Percentiles rank a stretch among this genome's conserved stretches.
These are phyloP conservation scores for Ambrosiella xylebori DNA, from an alignment of 2,329 filamentous ascomycete genomes.

Conservation along the genomic window DNA sequence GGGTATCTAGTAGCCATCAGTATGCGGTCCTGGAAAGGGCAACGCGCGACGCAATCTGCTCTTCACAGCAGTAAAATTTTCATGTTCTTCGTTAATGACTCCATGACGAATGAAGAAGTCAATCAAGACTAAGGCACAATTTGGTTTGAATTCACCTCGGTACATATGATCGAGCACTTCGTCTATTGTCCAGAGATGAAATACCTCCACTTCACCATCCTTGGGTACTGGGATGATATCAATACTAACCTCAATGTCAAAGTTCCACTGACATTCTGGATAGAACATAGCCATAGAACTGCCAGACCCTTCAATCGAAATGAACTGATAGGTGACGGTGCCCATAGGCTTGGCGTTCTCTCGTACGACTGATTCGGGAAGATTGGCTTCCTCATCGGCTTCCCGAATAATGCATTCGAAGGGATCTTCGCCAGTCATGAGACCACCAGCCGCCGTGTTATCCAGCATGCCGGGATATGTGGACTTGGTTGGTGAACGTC, in stretches of 20 bases:
- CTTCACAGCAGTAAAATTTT: constrained; percentile 63
- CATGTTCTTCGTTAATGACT: constrained; percentile 61
- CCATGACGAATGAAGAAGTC: constrained; percentile 85
- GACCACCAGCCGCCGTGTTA: constrained; percentile 71
- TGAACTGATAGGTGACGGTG: constrained; percentile 68
- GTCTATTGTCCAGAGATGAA: constrained; percentile 60
- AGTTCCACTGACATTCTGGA: constrained; percentile 83
- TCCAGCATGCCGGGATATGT: constrained; percentile 89
- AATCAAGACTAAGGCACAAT: constrained; percentile 67
- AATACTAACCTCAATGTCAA: constrained; percentile 62
- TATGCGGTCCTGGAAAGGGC: constrained; percentile 57
- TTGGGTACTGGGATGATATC: constrained; percentile 56
- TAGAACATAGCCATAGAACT: constrained; percentile 44
- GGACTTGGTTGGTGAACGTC: constrained; percentile 57
- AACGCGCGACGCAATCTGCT: constrained; percentile 59
- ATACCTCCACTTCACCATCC: constrained; percentile 79
- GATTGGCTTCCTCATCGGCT: constrained; percentile 71
- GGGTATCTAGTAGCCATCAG: no score
- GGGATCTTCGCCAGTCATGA: constrained; percentile 63
- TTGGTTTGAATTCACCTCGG: constrained; percentile 73
- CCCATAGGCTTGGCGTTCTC: constrained; percentile 41
- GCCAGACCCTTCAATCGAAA: constrained; percentile 41
- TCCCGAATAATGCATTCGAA: constrained; percentile 75
- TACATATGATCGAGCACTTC: constrained; percentile 55
- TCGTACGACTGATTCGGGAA: constrained; percentile 54